Conservation (phyloP, 2,329 filamentous ascomycete genomes). For the Sarocladium strictum region DNA sequence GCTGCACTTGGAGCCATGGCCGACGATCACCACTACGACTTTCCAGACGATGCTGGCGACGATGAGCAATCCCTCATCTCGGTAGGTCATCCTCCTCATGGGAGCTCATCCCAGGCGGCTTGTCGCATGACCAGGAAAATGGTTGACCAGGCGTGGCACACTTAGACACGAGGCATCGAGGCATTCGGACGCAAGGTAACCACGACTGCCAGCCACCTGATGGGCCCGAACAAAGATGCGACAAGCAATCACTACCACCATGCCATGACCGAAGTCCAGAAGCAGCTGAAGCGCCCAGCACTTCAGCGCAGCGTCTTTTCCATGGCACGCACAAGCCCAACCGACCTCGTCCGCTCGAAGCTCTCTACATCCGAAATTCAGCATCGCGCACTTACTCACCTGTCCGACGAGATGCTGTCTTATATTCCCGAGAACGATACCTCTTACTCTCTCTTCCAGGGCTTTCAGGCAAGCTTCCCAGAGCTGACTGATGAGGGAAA, state of each 20-base stretch:
- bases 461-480: constrained; percentile 86
- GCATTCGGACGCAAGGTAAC: constrained; percentile 93
- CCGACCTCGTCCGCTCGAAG: constrained; percentile 85
- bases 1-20: constrained; percentile 27
- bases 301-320: constrained; percentile 89
- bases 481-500: constrained; percentile 62
- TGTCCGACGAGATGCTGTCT: constrained; percentile 82
- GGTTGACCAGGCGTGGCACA: constrained; percentile 11
- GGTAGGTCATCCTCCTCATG: constrained; percentile 19
- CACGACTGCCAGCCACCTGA: constrained; percentile 85
- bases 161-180: constrained; percentile 78
- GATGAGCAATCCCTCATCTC: constrained; percentile 43
- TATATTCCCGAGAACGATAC: constrained; percentile 86
- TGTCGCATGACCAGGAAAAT: constrained; percentile 23
- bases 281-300: constrained; percentile 75
- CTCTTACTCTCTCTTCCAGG: constrained; percentile 90
- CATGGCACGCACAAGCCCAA: constrained; percentile 85
- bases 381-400: constrained; percentile 79
- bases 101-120: constrained; percentile 2
- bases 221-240: constrained; percentile 55
- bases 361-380: constrained; percentile 90
- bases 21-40: constrained; percentile 39
- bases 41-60: constrained; percentile 38
- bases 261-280: constrained; percentile 84
- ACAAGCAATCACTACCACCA: constrained; percentile 67